A percentile compares a stretch with the other conserved stretches of the same genome.
Evolutionary conservation across 495 filamentous ascomycete species (phyloP).

Genomic region (Penicillium steckii): DNA sequence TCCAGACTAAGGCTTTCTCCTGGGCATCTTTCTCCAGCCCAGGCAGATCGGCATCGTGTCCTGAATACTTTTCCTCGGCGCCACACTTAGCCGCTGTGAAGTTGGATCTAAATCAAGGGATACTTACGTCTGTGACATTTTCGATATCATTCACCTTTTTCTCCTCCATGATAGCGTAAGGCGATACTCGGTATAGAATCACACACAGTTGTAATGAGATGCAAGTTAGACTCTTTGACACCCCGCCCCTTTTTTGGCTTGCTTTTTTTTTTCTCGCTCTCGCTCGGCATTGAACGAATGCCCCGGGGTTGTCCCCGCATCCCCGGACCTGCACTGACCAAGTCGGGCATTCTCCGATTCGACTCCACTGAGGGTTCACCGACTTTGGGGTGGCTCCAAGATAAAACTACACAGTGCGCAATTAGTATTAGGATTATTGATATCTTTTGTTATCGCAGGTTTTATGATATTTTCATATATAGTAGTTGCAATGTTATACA

Average conservation of each 20-base stretch:
- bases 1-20: slow-evolving; percentile 49
- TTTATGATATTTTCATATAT: too few relatives aligned
- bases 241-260: slow-evolving; percentile 13
- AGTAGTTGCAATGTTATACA: too few relatives aligned
- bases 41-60: background rate
- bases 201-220: background rate
- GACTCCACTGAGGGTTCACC: background rate
- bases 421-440: too few relatives aligned
- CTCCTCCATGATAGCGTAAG: slow-evolving; percentile 9
- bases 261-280: slow-evolving; percentile 8
- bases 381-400: background rate
- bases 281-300: slow-evolving; percentile 9
- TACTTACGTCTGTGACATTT: slow-evolving; percentile 9
- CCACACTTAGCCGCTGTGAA: background rate
- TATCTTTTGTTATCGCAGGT: too few relatives aligned
- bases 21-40: slow-evolving; percentile 15
- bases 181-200: background rate
- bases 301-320: slow-evolving; percentile 20
- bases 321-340: slow-evolving; percentile 14
- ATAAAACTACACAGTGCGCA: too few relatives aligned
- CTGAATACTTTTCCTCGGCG: background rate
- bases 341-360: slow-evolving; percentile 20
- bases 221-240: background rate
- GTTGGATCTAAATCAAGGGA: background rate
- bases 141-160: slow-evolving; percentile 20